Evolutionary conservation across 495 filamentous ascomycete genomes (phyloP).

Genomic region (Apiosordaria backusii): DNA sequence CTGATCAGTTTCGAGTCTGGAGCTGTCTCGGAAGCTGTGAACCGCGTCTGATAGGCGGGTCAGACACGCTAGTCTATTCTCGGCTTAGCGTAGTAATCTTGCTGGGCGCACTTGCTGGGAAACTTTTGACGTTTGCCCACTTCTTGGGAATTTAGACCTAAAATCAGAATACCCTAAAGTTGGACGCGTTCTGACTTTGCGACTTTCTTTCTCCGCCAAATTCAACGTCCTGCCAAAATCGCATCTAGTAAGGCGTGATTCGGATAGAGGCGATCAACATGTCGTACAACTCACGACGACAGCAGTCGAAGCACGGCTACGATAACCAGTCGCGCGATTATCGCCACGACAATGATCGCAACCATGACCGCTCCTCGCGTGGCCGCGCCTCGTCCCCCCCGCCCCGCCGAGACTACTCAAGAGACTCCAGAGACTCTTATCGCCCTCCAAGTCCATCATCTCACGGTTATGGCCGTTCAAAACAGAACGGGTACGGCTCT

Average conservation of each 20-base stretch:
- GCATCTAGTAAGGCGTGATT: neutral
- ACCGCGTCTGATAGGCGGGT: neutral
- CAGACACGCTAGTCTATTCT: neutral
- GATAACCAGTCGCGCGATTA: slow-evolving; percentile 14
- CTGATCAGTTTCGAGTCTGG: no score
- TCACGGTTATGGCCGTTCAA: slow-evolving; percentile 14
- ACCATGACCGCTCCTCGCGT: slow-evolving; percentile 9
- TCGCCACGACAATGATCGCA: slow-evolving; percentile 10
- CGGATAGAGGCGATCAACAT: neutral
- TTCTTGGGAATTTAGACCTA: neutral
- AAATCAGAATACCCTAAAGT: neutral
- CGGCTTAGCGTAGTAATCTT: neutral
- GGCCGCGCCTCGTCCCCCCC: neutral
- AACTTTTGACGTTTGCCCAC: neutral
- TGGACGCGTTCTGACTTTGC: neutral
- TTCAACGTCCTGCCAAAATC: neutral
- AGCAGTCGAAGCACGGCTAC: slow-evolving; percentile 8
- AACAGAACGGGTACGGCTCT: slow-evolving; percentile 5
- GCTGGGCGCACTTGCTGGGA: neutral
- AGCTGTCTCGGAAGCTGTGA: no score
- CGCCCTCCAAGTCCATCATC: neutral
- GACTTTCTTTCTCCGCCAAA: neutral
- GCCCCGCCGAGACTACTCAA: neutral
- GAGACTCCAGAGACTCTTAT: neutral
- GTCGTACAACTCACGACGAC: slow-evolving; percentile 15